Percentiles rank a stretch among this genome's conserved stretches.
These are phyloP conservation scores for Ambispora gerdemannii DNA, from an alignment of 192 early-diverging fungal genomes.

Conservation along the genomic window DNA sequence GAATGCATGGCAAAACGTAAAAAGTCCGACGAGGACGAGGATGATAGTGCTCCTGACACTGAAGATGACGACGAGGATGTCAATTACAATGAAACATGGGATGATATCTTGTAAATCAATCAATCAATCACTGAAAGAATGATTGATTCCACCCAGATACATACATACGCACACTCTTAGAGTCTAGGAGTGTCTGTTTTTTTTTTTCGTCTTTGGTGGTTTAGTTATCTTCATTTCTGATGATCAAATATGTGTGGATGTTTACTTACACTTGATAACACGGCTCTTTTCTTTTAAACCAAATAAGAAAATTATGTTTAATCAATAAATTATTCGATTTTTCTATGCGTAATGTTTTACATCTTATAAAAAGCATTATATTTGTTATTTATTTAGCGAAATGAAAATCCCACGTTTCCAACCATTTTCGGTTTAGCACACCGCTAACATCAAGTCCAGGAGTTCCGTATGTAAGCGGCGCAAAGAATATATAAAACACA, in stretches of 20 bases:
- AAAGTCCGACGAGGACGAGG: conserved; percentile 39
- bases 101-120: conserved; percentile 26
- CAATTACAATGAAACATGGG: conserved; percentile 24
- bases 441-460: conserved; percentile 56
- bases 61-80: conserved; percentile 31
- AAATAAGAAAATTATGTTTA: too few species aligned
- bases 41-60: conserved; percentile 36
- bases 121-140: neutral
- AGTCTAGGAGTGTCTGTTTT: too few species aligned
- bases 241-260: too few species aligned
- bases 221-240: too few species aligned
- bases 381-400: conserved; percentile 36
- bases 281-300: too few species aligned
- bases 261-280: too few species aligned
- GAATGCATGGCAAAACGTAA: conserved; percentile 43
- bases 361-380: too few species aligned
- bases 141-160: too few species aligned
- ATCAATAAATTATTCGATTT: too few species aligned
- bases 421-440: conserved; percentile 64
- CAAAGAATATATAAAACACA: conserved; percentile 71
- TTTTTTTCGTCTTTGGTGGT: too few species aligned
- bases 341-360: too few species aligned
- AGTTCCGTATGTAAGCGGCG: conserved; percentile 85
- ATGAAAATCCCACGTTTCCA: conserved; percentile 87
- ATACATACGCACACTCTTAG: too few species aligned